Evolutionary conservation across 176 grass and related monocot species (phyloP).

Genomic region (Lolium multiflorum): DNA sequence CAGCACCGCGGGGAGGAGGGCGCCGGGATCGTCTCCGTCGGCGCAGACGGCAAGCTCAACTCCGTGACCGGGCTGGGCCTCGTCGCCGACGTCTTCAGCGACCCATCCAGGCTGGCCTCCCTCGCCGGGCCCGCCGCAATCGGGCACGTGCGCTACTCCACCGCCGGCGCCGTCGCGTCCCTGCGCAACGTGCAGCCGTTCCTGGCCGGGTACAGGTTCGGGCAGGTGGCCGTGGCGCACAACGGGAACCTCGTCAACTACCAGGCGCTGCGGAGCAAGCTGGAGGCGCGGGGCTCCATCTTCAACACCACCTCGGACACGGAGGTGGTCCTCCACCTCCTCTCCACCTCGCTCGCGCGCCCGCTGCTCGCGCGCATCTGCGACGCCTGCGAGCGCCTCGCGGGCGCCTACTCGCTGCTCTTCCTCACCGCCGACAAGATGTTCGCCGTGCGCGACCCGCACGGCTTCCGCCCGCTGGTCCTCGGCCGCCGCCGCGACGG

Average conservation of each 20-base stretch:
- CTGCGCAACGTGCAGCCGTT: constrained; percentile 75
- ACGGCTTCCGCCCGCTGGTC: constrained; percentile 89
- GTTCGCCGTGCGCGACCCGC: constrained; percentile 81
- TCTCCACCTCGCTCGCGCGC: constrained; percentile 62
- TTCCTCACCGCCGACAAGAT: constrained; percentile 85
- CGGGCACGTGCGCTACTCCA: constrained; percentile 78
- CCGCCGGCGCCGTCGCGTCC: constrained; percentile 50
- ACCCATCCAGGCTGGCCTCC: constrained; percentile 50
- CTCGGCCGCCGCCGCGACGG: constrained; percentile 73
- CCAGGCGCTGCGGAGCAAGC: constrained; percentile 56
- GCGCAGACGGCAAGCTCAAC: constrained; percentile 53
- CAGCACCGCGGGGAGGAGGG: constrained; percentile 88
- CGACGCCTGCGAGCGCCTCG: constrained; percentile 69
- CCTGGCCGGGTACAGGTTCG: constrained; percentile 59
- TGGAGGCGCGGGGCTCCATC: constrained; percentile 71
- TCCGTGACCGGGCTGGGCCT: constrained; percentile 61
- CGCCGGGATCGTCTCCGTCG: constrained; percentile 68
- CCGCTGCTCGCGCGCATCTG: constrained; percentile 67
- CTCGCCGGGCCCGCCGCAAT: constrained; percentile 63
- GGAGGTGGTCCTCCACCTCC: constrained; percentile 81
- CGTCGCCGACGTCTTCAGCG: constrained; percentile 60
- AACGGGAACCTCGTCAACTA: constrained; percentile 87
- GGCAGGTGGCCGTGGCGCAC: constrained; percentile 55
- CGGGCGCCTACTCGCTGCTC: constrained; percentile 85
- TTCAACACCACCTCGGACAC: constrained; percentile 78